phyloP scores from a whole-genome alignment of 208 protist species.

The Wallacemonas sp. region DNA sequence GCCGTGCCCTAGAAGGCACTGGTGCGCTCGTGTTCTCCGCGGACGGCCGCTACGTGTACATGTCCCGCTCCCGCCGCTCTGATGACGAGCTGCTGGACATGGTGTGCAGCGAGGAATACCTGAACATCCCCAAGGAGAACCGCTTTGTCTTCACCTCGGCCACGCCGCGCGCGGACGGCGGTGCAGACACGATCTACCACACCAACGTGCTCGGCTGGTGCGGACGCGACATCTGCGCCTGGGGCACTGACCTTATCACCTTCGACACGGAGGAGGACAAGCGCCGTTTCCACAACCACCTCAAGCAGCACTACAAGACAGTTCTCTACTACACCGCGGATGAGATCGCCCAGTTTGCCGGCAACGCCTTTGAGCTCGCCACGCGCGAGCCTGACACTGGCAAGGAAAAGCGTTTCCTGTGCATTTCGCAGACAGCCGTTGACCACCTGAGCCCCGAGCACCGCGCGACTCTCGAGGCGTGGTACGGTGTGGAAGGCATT shows the following conservation, averaged over 20 bases:
- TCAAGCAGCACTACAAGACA: slow-evolving; percentile 53
- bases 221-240: slow-evolving; percentile 78
- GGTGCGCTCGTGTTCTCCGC: slow-evolving; percentile 65
- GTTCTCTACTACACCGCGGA: slow-evolving; percentile 55
- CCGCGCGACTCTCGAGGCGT: slow-evolving; percentile 32
- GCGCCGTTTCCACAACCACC: slow-evolving; percentile 56
- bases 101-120: slow-evolving; percentile 58
- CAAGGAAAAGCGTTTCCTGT: slow-evolving; percentile 64
- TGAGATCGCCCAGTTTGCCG: slow-evolving; percentile 64
- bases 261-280: slow-evolving; percentile 53
- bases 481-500: slow-evolving; percentile 71
- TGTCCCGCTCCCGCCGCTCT: slow-evolving; percentile 70
- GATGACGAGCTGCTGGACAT: slow-evolving; percentile 63
- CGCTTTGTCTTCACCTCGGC: slow-evolving; percentile 64
- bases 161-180: slow-evolving; percentile 26
- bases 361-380: slow-evolving; percentile 71
- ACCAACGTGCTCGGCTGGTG: slow-evolving; percentile 84
- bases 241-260: slow-evolving; percentile 51
- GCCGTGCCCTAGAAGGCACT: slow-evolving; percentile 60
- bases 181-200: slow-evolving; percentile 43
- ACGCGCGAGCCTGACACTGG: slow-evolving; percentile 18
- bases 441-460: slow-evolving; percentile 37
- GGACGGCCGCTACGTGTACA: slow-evolving; percentile 74
- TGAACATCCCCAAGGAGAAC: slow-evolving; percentile 77
- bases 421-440: slow-evolving; percentile 62